phyloP scores from a whole-genome alignment of 163 green algal species.

The Prototheca cutis region DNA sequence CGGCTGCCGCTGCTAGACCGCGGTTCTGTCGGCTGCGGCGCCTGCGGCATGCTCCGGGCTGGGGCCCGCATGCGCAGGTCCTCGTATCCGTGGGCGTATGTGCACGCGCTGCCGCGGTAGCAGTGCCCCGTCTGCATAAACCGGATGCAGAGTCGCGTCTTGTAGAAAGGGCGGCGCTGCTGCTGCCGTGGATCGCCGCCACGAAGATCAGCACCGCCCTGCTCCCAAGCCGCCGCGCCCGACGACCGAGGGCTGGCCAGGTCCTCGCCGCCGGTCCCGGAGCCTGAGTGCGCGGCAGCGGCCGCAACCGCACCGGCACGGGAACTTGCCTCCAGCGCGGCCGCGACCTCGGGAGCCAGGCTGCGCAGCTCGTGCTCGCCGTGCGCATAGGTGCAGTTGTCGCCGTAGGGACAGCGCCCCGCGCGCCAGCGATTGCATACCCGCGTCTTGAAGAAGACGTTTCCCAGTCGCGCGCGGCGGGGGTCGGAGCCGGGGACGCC shows the following conservation, averaged over 20 bases:
- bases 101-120: constrained; percentile 12
- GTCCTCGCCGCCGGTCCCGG: too few relatives aligned
- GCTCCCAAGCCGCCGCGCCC: too few relatives aligned
- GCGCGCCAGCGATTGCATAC: constrained; percentile 29
- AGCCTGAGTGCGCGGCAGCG: too few relatives aligned
- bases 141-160: constrained; percentile 28
- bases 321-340: constrained; percentile 18
- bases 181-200: not conserved
- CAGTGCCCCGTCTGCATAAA: constrained; percentile 17
- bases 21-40: too few relatives aligned
- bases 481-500: not conserved
- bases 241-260: too few relatives aligned
- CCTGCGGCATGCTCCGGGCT: too few relatives aligned
- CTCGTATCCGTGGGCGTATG: constrained; percentile 26
- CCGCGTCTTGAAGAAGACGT: constrained; percentile 32
- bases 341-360: constrained; percentile 17
- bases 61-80: constrained; percentile 15
- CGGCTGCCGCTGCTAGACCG: too few relatives aligned
- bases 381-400: constrained; percentile 22
- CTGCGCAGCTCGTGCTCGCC: constrained; percentile 27
- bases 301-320: too few relatives aligned
- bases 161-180: constrained; percentile 22
- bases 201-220: too few relatives aligned
- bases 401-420: constrained; percentile 22
- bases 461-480: not conserved